phyloP scores from a whole-genome alignment of 2,329 filamentous ascomycete genomes.

The Plenodomus lindquistii region DNA sequence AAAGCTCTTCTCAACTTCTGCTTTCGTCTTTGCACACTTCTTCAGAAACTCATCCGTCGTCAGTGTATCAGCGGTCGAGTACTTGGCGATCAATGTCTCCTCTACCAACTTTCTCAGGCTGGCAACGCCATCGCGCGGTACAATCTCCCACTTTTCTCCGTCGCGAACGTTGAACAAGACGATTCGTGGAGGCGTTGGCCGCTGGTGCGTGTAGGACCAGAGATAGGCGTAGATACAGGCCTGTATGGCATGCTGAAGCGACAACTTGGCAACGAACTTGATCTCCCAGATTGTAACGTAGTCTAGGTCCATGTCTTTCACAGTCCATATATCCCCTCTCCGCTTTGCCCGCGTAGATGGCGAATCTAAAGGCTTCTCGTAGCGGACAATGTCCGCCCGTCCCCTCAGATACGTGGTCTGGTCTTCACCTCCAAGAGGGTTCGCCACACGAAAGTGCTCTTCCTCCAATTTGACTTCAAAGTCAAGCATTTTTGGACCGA shows the following conservation, averaged over 20 bases:
- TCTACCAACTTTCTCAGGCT: neutral
- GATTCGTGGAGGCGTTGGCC: neutral
- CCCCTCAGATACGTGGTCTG: neutral
- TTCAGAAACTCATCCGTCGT: neutral
- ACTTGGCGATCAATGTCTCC: neutral
- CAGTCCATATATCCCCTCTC: neutral
- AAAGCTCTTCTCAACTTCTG: neutral
- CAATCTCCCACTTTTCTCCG: neutral
- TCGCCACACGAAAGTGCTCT: neutral
- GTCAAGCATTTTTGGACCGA: neutral
- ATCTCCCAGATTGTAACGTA: neutral
- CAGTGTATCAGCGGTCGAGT: neutral
- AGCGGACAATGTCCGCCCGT: neutral
- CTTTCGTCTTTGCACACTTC: neutral
- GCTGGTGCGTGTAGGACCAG: neutral
- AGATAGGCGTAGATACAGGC: neutral
- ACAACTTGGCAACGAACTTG: neutral
- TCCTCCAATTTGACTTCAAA: neutral
- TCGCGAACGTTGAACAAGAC: neutral
- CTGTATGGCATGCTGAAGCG: neutral
- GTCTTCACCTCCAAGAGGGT: neutral
- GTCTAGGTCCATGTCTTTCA: neutral
- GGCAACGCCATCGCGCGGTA: neutral
- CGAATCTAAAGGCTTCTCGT: neutral
- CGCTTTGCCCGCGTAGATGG: neutral